Conservation (phyloP, 2,329 filamentous ascomycete genomes). For the Aspergillus sp. region DNA sequence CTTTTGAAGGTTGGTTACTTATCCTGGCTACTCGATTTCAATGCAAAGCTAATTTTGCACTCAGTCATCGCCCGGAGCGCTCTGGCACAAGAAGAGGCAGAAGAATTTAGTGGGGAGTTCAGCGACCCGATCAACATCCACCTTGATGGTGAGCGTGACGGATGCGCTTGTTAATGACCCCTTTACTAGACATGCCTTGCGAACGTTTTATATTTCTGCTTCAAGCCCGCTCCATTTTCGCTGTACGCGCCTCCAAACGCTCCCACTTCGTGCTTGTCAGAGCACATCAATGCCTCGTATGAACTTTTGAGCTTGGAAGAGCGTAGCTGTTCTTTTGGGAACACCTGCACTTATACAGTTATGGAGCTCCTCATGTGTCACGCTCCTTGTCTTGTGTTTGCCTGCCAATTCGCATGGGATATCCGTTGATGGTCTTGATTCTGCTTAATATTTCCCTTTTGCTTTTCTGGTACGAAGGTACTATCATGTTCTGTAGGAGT, state of each 20-base stretch:
- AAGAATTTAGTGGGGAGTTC: constrained; percentile 97
- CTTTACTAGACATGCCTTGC: constrained; percentile 28
- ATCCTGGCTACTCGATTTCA: neutral
- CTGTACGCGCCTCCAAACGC: constrained; percentile 7
- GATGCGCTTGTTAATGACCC: constrained; percentile 77
- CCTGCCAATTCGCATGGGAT: constrained; percentile 21
- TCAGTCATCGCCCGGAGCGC: constrained; percentile 94
- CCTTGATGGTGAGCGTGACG: constrained; percentile 88
- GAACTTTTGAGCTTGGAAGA: constrained; percentile 12
- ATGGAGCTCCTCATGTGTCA: constrained; percentile 20
- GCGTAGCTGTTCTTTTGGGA: constrained; percentile 7
- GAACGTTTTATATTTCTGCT: constrained; percentile 25
- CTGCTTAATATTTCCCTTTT: constrained; percentile 16
- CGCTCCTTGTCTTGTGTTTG: constrained; percentile 14
- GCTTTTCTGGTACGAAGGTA: constrained; percentile 13
- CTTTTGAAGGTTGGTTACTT: constrained; percentile 64
- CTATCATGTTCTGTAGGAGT: constrained; percentile 28
- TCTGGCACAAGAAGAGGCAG: constrained; percentile 92
- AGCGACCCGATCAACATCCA: constrained; percentile 98
- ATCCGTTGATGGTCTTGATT: constrained; percentile 15
- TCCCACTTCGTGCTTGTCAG: neutral
- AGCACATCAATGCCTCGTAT: neutral
- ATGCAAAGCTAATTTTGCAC: constrained; percentile 15
- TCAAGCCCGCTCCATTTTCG: constrained; percentile 12
- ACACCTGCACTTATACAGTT: constrained; percentile 20